These are phyloP conservation scores for Aspergillus costaricaensis DNA, from an alignment of 2,329 filamentous ascomycete genomes.

Conservation along the genomic window DNA sequence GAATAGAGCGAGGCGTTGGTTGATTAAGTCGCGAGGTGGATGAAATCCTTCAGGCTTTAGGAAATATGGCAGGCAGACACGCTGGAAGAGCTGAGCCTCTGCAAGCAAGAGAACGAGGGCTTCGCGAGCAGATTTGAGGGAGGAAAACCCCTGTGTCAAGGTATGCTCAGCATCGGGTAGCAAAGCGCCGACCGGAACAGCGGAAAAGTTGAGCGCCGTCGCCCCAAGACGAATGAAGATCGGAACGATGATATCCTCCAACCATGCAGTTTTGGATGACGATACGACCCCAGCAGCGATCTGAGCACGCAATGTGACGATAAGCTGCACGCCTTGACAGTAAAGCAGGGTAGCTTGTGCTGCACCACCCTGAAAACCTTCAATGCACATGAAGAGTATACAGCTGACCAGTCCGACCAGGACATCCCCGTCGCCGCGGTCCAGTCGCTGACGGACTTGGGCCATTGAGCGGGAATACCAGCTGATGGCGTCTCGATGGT, in stretches of 20 bases:
- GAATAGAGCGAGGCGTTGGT: conserved; percentile 19
- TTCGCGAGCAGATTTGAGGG: conserved; percentile 26
- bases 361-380: conserved; percentile 28
- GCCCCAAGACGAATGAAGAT: conserved; percentile 31
- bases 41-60: conserved; percentile 4
- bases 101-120: conserved; percentile 26
- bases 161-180: background rate
- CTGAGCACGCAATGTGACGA: conserved; percentile 24
- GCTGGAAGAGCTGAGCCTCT: conserved; percentile 29
- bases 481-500: conserved; percentile 29
- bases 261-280: conserved; percentile 17
- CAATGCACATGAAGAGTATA: conserved; percentile 38
- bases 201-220: conserved; percentile 14
- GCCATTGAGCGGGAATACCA: conserved; percentile 38
- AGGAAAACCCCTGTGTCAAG: conserved; percentile 3
- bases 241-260: conserved; percentile 32
- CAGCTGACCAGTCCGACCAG: conserved; percentile 35
- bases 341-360: conserved; percentile 30
- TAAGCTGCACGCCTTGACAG: conserved; percentile 27
- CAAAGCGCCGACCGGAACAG: conserved; percentile 11
- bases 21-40: conserved; percentile 20
- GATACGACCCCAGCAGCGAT: conserved; percentile 16
- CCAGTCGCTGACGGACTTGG: conserved; percentile 27
- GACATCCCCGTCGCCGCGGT: conserved; percentile 23
- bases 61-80: conserved; percentile 21